Evolutionary conservation across 192 early-diverging fungal genomes (phyloP).

Genomic region (Geranomyces variabilis): DNA sequence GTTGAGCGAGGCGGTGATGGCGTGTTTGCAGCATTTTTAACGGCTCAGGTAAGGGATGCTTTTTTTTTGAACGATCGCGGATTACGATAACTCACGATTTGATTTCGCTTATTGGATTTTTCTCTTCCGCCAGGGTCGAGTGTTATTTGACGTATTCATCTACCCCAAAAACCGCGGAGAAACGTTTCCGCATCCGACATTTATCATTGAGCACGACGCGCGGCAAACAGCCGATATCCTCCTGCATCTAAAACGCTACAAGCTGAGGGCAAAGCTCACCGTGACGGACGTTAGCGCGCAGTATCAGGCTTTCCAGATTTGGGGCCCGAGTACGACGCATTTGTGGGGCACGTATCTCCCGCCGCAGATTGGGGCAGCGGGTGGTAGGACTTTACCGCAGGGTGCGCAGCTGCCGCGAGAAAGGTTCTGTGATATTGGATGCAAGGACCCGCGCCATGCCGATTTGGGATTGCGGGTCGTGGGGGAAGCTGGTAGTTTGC

Average conservation of each 20-base stretch:
- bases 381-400: slow-evolving; percentile 20
- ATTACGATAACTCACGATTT: no score
- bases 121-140: slow-evolving; percentile 67
- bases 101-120: neutral
- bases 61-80: neutral
- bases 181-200: slow-evolving; percentile 69
- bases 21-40: slow-evolving; percentile 80
- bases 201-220: slow-evolving; percentile 79
- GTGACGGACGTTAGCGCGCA: slow-evolving; percentile 68
- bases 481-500: slow-evolving; percentile 17
- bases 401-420: slow-evolving; percentile 37
- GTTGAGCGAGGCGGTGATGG: slow-evolving; percentile 75
- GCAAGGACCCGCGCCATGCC: slow-evolving; percentile 57
- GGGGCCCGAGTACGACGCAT: slow-evolving; percentile 60
- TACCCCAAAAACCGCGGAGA: slow-evolving; percentile 68
- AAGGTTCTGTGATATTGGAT: slow-evolving; percentile 38
- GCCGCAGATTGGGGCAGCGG: slow-evolving; percentile 1
- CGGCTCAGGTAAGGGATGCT: slow-evolving; percentile 61
- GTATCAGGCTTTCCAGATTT: slow-evolving; percentile 72
- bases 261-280: slow-evolving; percentile 75
- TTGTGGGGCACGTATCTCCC: slow-evolving; percentile 34
- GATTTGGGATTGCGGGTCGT: slow-evolving; percentile 66
- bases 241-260: slow-evolving; percentile 74
- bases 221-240: slow-evolving; percentile 53
- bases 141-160: slow-evolving; percentile 88